Evolutionary conservation across 2,329 filamentous ascomycete genomes (phyloP), one percentile per base, ranked within the genome.

Genomic region (Monilinia fructigena): DNA sequence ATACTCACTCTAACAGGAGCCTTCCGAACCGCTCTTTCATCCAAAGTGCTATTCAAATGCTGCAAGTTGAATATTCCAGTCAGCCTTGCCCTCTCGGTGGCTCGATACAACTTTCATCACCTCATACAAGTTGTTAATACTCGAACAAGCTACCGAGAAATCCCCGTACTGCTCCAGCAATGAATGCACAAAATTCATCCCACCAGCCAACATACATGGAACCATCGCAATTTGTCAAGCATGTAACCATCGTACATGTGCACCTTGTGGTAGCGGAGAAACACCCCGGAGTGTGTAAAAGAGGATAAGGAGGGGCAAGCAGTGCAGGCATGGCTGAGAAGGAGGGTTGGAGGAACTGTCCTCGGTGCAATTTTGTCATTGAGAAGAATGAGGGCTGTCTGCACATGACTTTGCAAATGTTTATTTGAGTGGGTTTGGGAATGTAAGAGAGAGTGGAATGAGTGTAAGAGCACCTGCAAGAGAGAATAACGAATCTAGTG

Each of bases 321-420:
- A 26, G 66, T 74, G 16, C 60, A 69, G 48, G 68, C 63, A 10
- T 76, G 20, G 74, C 70, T 20, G 67, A 70, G 62, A 63, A 70
- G 38, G 68, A 70, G 42, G 70, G 72, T 1, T 76, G 73, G 73
- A 73, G 70, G 68, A 68, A 62, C 42, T 75, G 74, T 66, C 69
- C 71, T 12, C 68, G 67, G 12, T 75, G 74, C 67, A 68, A 69
- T 11, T 60, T 67, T 20, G 70, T 75, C 16, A 65, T 75, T 38
- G 73, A 75, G 61, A 71, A 70, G 62, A 72, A 59, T 7, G 67
- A 70, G 35, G 74, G 74, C 1, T 76, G 74, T 68, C 63, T 76
- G 11, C 74, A 76, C 61, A 76, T 76, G 70, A 75, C 69, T 14
- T 14, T 76, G 73, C 68, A 67, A 66, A 26, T 76, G 74, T 69